Evolutionary conservation across 2,329 filamentous ascomycete species (phyloP).

Genomic region (Orbilia ellipsospora): DNA sequence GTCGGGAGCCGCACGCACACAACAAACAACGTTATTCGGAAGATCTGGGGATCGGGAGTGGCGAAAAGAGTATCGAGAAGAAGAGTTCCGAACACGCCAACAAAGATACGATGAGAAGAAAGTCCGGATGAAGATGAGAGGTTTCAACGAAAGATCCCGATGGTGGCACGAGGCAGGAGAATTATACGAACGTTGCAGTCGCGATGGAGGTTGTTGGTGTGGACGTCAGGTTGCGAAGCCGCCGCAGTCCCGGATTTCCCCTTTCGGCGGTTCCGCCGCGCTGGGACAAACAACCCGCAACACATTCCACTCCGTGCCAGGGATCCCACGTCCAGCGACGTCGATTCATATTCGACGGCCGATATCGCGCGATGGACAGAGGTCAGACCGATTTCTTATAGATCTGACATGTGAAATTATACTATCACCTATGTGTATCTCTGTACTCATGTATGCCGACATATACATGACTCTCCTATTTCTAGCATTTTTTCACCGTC

Average conservation of each 20-base stretch:
- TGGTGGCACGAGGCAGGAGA: slow-evolving; percentile 14
- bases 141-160: background rate
- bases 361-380: slow-evolving; percentile 7
- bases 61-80: slow-evolving; percentile 1
- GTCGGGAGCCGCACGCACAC: slow-evolving; percentile 38
- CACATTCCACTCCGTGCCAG: slow-evolving; percentile 1
- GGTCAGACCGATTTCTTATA: background rate
- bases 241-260: slow-evolving; percentile 51
- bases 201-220: slow-evolving; percentile 54
- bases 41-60: slow-evolving; percentile 16
- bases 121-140: slow-evolving; percentile 1
- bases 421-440: no score
- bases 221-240: slow-evolving; percentile 47
- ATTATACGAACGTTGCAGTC: slow-evolving; percentile 43
- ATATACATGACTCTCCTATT: no score
- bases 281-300: slow-evolving; percentile 37
- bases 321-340: background rate
- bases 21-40: slow-evolving; percentile 29
- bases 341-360: slow-evolving; percentile 1
- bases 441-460: no score
- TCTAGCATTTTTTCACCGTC: no score
- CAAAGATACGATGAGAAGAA: slow-evolving; percentile 1
- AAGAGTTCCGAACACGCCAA: slow-evolving; percentile 3
- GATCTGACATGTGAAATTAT: background rate
- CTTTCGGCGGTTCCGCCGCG: slow-evolving; percentile 46